phyloP scores from a whole-genome alignment of 306 rosid species.

The Astragalus membranaceus region DNA sequence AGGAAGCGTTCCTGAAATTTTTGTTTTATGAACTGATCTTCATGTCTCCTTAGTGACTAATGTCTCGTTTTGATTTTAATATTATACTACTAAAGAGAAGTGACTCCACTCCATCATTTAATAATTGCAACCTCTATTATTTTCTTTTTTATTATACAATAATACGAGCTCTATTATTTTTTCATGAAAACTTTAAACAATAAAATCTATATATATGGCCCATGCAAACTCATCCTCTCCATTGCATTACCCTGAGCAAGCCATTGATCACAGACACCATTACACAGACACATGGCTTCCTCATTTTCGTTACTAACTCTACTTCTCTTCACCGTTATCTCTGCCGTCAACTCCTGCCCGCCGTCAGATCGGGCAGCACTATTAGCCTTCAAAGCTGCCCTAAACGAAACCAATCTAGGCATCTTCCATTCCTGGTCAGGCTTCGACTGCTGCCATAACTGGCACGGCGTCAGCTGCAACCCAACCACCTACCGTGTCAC shows the following conservation, averaged over 20 bases:
- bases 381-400: constrained; percentile 47
- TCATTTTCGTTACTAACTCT: constrained; percentile 18
- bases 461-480: constrained; percentile 78
- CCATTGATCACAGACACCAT: neutral
- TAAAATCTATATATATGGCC: constrained; percentile 5
- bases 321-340: constrained; percentile 27
- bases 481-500: constrained; percentile 51
- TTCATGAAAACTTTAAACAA: neutral
- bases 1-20: neutral
- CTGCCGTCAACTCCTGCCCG: constrained; percentile 50
- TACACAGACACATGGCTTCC: constrained; percentile 23
- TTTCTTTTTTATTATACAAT: too few relatives aligned
- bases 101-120: neutral
- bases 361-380: constrained; percentile 73
- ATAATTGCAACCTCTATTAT: too few relatives aligned
- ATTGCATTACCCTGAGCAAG: neutral
- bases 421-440: constrained; percentile 69
- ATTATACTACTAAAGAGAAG: too few relatives aligned
- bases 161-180: too few relatives aligned
- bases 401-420: constrained; percentile 66
- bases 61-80: too few relatives aligned
- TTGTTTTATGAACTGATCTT: too few relatives aligned
- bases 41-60: too few relatives aligned
- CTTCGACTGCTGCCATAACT: constrained; percentile 51
- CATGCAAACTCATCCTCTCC: constrained; percentile 2